Evolutionary conservation across 257 asterid species (phyloP).

Genomic region (Capsicum rhomboideum): DNA sequence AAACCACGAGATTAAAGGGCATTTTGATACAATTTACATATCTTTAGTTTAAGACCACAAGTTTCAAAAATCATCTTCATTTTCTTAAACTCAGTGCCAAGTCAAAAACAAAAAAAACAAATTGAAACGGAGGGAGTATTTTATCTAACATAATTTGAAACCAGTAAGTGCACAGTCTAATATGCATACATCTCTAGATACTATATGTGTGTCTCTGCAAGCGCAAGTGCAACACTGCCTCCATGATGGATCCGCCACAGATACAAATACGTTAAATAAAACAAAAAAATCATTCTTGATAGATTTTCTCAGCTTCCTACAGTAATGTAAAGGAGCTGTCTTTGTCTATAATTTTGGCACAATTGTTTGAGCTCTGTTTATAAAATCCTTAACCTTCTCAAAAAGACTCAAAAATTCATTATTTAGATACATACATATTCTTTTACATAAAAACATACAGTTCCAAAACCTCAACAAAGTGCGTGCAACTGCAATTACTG

Average conservation of each 20-base stretch:
- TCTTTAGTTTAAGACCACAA: too few relatives aligned
- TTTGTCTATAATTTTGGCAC: not conserved
- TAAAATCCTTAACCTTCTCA: not conserved
- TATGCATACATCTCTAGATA: not conserved
- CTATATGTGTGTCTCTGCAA: not conserved
- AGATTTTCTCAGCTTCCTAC: not conserved
- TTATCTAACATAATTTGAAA: not conserved
- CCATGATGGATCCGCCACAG: not conserved
- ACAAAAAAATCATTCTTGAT: not conserved
- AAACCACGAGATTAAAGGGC: too few relatives aligned
- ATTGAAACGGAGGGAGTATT: not conserved
- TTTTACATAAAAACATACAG: not conserved
- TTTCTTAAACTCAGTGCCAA: too few relatives aligned
- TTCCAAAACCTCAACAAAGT: not conserved
- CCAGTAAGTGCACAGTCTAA: not conserved
- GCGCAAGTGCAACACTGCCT: not conserved
- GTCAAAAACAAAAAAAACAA: too few relatives aligned
- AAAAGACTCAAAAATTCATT: not conserved
- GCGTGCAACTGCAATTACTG: not conserved
- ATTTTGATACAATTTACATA: too few relatives aligned
- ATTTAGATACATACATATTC: not conserved
- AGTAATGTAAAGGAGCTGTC: not conserved
- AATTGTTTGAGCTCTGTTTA: not conserved
- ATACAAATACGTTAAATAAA: not conserved
- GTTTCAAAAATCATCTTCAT: too few relatives aligned